phyloP scores from a whole-genome alignment of 768 basidiomycete genomes.

The Strobilomyces echinocephalus region DNA sequence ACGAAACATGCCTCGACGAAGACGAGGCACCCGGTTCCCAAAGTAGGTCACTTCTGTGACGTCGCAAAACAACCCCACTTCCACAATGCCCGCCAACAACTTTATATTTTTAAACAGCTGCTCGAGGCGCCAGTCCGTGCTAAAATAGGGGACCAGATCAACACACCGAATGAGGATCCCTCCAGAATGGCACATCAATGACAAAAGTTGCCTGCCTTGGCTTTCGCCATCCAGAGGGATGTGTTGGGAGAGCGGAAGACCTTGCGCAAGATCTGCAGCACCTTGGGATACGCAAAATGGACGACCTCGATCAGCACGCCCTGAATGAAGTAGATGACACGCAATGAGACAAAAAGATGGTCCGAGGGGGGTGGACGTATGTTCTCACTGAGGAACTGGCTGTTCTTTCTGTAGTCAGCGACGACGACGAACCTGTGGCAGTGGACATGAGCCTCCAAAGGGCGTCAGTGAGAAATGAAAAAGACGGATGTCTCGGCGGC shows the following conservation, averaged over 20 bases:
- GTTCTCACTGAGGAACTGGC: constrained; percentile 70
- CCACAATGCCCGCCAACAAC: constrained; percentile 96
- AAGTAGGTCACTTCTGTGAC: constrained; percentile 97
- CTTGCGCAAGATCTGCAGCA: constrained; percentile 65
- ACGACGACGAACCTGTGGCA: constrained; percentile 70
- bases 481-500: constrained; percentile 70
- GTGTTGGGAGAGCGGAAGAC: constrained; percentile 63
- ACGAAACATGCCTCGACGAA: background rate
- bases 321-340: constrained; percentile 56
- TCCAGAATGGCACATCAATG: constrained; percentile 90
- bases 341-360: background rate
- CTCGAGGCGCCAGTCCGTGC: background rate
- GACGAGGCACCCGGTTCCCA: constrained; percentile 67
- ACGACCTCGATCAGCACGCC: constrained; percentile 97
- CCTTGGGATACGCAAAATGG: constrained; percentile 90
- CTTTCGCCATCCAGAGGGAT: constrained; percentile 86
- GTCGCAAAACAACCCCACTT: constrained; percentile 94
- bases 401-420: constrained; percentile 95
- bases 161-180: constrained; percentile 56
- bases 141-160: background rate
- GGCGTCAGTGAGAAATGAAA: background rate
- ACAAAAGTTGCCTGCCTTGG: constrained; percentile 95
- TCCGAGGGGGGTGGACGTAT: constrained; percentile 41
- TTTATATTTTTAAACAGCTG: constrained; percentile 81
- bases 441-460: constrained; percentile 59